These are phyloP conservation scores for Orbilia blumenaviensis DNA, from an alignment of 2,329 filamentous ascomycete species.

Conservation along the genomic window DNA sequence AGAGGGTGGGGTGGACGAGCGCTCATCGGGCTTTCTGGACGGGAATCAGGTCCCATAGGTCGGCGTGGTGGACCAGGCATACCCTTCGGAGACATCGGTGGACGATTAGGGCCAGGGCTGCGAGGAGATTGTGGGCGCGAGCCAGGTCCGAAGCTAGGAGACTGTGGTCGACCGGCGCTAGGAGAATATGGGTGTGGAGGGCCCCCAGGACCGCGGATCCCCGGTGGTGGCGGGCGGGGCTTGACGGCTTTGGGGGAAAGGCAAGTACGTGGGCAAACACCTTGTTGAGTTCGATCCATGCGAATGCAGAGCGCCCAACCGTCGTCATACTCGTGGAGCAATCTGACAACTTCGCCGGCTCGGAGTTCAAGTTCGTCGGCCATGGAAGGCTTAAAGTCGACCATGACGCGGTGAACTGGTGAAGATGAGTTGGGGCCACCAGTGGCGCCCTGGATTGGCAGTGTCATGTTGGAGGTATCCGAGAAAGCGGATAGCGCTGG, in stretches of 20 bases:
- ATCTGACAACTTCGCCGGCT: slow-evolving; percentile 82
- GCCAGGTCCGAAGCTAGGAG: slow-evolving; percentile 38
- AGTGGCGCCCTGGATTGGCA: slow-evolving; percentile 43
- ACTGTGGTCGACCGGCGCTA: slow-evolving; percentile 38
- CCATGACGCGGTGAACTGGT: slow-evolving; percentile 87
- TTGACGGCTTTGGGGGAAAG: slow-evolving; percentile 91
- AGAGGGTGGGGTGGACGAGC: slow-evolving; percentile 46
- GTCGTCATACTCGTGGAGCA: slow-evolving; percentile 96
- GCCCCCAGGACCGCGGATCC: slow-evolving; percentile 35
- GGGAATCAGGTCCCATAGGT: slow-evolving; percentile 42
- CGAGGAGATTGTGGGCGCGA: slow-evolving; percentile 51
- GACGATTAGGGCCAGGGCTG: slow-evolving; percentile 45
- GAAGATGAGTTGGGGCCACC: slow-evolving; percentile 56
- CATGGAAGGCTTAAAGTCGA: slow-evolving; percentile 92
- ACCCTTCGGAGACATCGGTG: slow-evolving; percentile 53
- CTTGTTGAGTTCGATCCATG: slow-evolving; percentile 88
- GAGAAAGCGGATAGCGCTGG: slow-evolving; percentile 54
- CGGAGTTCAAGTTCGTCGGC: slow-evolving; percentile 86
- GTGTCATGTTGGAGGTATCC: slow-evolving; percentile 44
- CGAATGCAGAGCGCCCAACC: slow-evolving; percentile 95
- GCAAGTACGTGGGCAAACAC: slow-evolving; percentile 92
- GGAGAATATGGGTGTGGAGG: slow-evolving; percentile 40
- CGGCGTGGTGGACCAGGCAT: slow-evolving; percentile 49
- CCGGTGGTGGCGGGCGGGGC: slow-evolving; percentile 68
- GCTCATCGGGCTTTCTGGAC: slow-evolving; percentile 45